Base-by-base conservation (phyloP, 176 grass and related monocot species). In the Urochloa ruziziensis region DNA sequence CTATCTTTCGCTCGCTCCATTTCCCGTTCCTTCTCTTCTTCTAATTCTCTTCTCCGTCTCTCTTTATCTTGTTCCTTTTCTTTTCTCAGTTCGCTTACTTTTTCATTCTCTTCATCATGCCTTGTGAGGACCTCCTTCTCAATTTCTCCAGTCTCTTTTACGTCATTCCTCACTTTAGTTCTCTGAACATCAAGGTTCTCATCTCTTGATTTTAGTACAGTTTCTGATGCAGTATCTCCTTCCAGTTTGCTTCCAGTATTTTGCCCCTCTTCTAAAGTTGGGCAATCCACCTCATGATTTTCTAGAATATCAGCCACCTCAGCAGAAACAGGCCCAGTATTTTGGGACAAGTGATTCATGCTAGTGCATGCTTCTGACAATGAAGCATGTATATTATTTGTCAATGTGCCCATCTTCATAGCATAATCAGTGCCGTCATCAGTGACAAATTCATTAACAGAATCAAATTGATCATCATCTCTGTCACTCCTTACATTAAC, bases 1-100 rank as follows among this genome's bases (percentile, higher is more conserved):
- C 96, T 92, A 77, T 99, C 93, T 79, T 99, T 99, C 69, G 92
- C 89, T 84, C 96, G 83, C 80, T 99, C 96, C 81, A 79, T 90
- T 82, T 96, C 89, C 69, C 89, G 80, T 79, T 96, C 88, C 66
- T 76, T 91, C 67, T 93, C 88, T 83, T 96, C 88, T 70, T 91
- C 89, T 51, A 89, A 68, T 61, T 93, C 81, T 78, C 82, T 86
- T 63, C 33, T 91, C 28, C 42, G 2, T 29, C 83, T 95, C 72
- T 91, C 89, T 78, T 85, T 80, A 80, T 73, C 58, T 73, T 83
- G 80, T 53, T 97, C 87, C 66, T 82, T 62, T 72, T 90, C 84
- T 59, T 64, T 90, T 82, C 72, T 46, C 18, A 86, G 67, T 84
- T 91, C 86, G 62, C 76, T 70, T 62, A 84, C 86, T 60, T 73